Base-by-base conservation (phyloP, 2,329 filamentous ascomycete species). In the Trichoderma citrinoviride region DNA sequence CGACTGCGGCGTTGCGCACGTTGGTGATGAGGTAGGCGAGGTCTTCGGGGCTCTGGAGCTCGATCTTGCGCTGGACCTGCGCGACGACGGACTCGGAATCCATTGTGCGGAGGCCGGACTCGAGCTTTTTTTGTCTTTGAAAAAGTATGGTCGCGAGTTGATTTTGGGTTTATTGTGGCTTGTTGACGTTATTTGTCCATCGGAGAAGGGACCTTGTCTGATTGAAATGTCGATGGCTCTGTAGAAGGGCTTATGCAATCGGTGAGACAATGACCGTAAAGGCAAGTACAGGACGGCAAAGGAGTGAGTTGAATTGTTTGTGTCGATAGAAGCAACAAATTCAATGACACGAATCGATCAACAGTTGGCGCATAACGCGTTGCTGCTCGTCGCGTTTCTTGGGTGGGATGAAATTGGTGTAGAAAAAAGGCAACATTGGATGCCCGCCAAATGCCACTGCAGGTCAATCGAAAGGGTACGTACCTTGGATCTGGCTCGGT, bases 1-100 rank as follows among this genome's bases (percentile, higher is more conserved):
- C 83, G 50, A 84, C 82, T 12, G 90, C 90, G 64, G 88, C 87
- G 75, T 83, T 83, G 73, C 87, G 87, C 68, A 91, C 85, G 72
- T 91, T 91, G 68, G 83, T 78, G 70, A 90, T 83, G 29, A 94
- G 84, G 77, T 88, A 91, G 64, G 83, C 78, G 40, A 93, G 82
- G 77, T 94, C 91, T 55, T 89, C 86, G 47, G 87, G 85, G n/a
- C 85, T 84, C 78, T 93, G 90, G 58, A 94, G 86, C 78, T 93
- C 91, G 75, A 94, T 90, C 78, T 88, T 90, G 75, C 91, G 88
- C 77, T 92, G 87, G 69, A 77, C 76, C 43, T 79, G 74, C 8
- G 76, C 72, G 65, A 75, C 70, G 64, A 73, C 68, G 12, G 73
- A 75, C 61, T 76, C 74, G 40, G 74, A 71, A 67, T 75, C 74